These are phyloP conservation scores for Suillus decipiens DNA, from an alignment of 768 basidiomycete genomes.

Conservation along the genomic window DNA sequence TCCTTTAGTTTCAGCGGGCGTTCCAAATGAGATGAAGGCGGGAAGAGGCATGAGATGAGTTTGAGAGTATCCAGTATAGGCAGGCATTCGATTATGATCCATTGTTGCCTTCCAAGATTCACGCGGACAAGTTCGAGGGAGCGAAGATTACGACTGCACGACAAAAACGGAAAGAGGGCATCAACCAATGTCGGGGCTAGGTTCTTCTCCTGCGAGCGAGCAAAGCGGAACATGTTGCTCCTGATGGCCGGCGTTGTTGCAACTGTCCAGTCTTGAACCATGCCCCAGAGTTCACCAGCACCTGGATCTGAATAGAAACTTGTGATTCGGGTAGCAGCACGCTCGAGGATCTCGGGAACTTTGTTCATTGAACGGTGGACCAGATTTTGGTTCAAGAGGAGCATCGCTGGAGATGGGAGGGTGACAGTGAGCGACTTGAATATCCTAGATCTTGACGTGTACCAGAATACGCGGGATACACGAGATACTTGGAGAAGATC, in stretches of 20 bases:
- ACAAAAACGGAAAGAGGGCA: neutral
- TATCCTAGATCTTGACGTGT: constrained; percentile 4
- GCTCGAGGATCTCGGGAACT: neutral
- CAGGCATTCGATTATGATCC: neutral
- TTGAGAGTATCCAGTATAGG: constrained; percentile 2
- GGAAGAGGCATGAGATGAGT: neutral
- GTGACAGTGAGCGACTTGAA: neutral
- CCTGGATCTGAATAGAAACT: constrained; percentile 5
- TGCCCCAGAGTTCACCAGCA: constrained; percentile 4
- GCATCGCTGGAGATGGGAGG: neutral
- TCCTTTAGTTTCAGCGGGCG: constrained; percentile 3
- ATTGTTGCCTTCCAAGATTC: constrained; percentile 1
- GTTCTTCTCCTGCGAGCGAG: neutral
- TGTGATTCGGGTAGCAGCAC: neutral
- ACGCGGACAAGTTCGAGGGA: constrained; percentile 1
- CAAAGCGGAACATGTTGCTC: neutral
- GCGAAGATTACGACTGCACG: neutral
- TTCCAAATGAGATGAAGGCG: neutral
- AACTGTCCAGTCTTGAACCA: neutral
- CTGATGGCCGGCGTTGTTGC: neutral
- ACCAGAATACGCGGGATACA: constrained; percentile 1
- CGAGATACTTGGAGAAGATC: neutral
- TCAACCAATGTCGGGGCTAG: neutral
- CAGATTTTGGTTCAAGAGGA: neutral
- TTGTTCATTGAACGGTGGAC: neutral